Evolutionary conservation across 257 asterid genomes (phyloP).

Genomic region (Capsicum pubescens): DNA sequence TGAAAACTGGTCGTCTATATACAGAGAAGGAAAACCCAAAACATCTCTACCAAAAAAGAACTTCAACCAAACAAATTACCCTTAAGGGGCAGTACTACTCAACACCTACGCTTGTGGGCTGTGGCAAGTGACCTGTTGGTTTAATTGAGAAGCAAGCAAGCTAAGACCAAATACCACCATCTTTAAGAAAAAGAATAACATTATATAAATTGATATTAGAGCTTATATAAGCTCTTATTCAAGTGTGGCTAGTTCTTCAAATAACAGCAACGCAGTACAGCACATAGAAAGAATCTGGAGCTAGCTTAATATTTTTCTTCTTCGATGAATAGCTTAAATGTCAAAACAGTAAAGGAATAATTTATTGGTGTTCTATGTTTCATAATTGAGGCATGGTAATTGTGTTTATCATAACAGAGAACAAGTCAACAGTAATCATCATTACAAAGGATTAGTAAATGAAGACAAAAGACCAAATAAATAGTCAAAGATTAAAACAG

Average conservation of each 20-base stretch:
- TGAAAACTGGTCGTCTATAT: not conserved
- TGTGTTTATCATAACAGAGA: not conserved
- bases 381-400: not conserved
- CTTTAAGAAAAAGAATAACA: not conserved
- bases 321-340: constrained; percentile 11
- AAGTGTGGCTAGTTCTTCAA: not conserved
- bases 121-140: not conserved
- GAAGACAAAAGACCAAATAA: not conserved
- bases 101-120: not conserved
- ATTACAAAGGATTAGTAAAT: not conserved
- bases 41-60: constrained; percentile 13
- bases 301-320: constrained; percentile 16
- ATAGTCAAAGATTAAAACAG: constrained; percentile 20
- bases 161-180: not conserved
- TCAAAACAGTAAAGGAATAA: not conserved
- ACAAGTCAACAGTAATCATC: constrained; percentile 9
- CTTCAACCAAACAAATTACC: constrained; percentile 1
- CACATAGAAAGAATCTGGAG: not conserved
- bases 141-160: not conserved
- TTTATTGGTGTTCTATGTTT: not conserved
- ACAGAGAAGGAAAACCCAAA: not conserved
- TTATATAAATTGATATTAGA: not conserved
- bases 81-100: not conserved
- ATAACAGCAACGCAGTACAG: not conserved
- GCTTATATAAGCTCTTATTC: not conserved